Evolutionary conservation across 116 monocot genomes (phyloP).

Genomic region (Phalaenopsis hybrid): DNA sequence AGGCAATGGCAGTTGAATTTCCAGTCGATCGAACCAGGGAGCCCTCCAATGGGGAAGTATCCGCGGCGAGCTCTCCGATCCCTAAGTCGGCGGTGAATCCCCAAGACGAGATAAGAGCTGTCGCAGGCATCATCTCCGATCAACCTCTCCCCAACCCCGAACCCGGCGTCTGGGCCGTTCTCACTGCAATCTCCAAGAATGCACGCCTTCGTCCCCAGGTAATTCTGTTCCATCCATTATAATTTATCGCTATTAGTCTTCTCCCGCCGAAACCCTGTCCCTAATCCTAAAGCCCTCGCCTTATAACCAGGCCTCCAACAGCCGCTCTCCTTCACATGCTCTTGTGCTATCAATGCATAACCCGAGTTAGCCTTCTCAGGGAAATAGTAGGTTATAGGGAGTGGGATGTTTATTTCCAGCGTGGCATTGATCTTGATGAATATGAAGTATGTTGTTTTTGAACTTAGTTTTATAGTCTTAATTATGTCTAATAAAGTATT

Average conservation of each 20-base stretch:
- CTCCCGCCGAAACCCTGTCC: slow-evolving; percentile 8
- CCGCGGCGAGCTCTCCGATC: slow-evolving; percentile 10
- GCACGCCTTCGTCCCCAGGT: slow-evolving; percentile 77
- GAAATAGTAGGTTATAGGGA: neutral
- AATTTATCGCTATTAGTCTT: neutral
- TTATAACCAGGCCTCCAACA: neutral
- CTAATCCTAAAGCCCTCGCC: slow-evolving; percentile 21
- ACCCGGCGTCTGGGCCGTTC: slow-evolving; percentile 75
- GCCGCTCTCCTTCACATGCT: neutral
- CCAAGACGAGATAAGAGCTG: slow-evolving; percentile 59
- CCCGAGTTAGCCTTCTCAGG: neutral
- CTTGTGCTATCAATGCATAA: neutral
- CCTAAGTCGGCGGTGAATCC: slow-evolving; percentile 18
- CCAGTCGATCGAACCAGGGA: slow-evolving; percentile 1
- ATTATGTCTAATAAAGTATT: neutral
- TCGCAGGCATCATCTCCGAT: slow-evolving; percentile 63
- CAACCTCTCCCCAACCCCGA: slow-evolving; percentile 67
- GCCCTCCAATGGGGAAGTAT: slow-evolving; percentile 5
- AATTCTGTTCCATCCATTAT: neutral
- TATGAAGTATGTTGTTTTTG: neutral
- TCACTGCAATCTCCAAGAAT: slow-evolving; percentile 81
- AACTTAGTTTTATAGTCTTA: too few relatives aligned
- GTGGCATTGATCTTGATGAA: neutral
- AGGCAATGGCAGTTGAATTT: slow-evolving; percentile 20
- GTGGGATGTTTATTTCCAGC: neutral